Base-by-base conservation (phyloP, 495 filamentous ascomycete genomes). In the Parachaetomium inaequale region DNA sequence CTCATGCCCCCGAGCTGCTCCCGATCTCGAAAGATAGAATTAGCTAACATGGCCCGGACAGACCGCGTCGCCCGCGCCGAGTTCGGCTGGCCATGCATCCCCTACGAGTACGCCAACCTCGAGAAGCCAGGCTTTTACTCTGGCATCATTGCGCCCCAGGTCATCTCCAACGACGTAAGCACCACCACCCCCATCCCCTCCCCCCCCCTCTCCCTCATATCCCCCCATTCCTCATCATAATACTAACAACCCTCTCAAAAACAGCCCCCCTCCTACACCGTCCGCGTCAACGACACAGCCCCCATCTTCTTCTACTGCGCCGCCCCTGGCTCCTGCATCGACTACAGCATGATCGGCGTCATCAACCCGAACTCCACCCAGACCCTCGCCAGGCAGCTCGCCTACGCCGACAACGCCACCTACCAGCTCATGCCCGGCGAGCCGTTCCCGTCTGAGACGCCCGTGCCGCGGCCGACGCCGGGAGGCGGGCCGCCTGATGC, bases 251-350 rank as follows among this genome's bases (percentile, higher is more conserved):
- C n/a, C 31, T 14, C 19, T 2, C 19, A 38, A 54, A 38, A 32
- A 17, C 49, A 86, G 78, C 75, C 72, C 14, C 81, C 80, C 40
- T 67, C 59, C 26, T 87, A 74, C 72, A 70, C 71, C 45, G 57
- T 86, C 15, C 69, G 64, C 7, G 74, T 88, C 66, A 87, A 86
- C 65, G 76, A 80, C 68, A 86, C 83, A 0, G 64, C 76, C 6
- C 82, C 85, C 4, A 78, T 85, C 32, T 87, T 85, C 68, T 86
- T 78, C 73, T 88, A 88, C 72, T 87, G 84, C 71, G 70, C 74
- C 1, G 81, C 83, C 2, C 75, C 78, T 45, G 61, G 50, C 0
- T 78, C 75, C 2, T 81, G 79, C 47, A 66, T 67, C n/a, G 26
- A 70, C 14, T 59, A 73, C 23, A 66, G 72, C 4, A 82, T 82